Conservation (phyloP, 768 basidiomycete genomes). For the Hypholoma fasciculare region DNA sequence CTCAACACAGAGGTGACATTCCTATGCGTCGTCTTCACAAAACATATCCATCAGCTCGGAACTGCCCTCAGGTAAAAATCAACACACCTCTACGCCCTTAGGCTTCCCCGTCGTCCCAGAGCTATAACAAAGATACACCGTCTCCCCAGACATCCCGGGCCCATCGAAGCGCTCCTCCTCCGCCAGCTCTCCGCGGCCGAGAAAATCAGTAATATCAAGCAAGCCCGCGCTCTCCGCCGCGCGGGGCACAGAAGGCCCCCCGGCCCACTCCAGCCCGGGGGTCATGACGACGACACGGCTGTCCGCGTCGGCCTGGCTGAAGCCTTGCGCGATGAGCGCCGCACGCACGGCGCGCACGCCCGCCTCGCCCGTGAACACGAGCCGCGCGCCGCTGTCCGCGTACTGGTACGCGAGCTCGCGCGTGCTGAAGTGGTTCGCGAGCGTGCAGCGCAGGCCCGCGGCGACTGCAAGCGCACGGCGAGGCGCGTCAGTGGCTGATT, state of each 20-base stretch:
- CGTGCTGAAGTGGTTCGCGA: slow-evolving; percentile 75
- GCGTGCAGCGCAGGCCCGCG: slow-evolving; percentile 66
- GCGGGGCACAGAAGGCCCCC: slow-evolving; percentile 29
- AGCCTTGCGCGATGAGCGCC: slow-evolving; percentile 53
- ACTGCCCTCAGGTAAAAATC: background rate
- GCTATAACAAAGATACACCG: slow-evolving; percentile 64
- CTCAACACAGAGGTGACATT: slow-evolving; percentile 65
- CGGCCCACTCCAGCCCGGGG: slow-evolving; percentile 46
- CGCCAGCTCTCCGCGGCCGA: slow-evolving; percentile 46
- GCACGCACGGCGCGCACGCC: slow-evolving; percentile 53
- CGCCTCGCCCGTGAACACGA: slow-evolving; percentile 65
- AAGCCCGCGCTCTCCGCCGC: slow-evolving; percentile 30
- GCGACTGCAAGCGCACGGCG: slow-evolving; percentile 44
- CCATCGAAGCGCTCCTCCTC: slow-evolving; percentile 59
- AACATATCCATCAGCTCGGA: background rate
- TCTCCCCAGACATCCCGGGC: slow-evolving; percentile 46
- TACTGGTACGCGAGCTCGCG: slow-evolving; percentile 75
- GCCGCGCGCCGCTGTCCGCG: slow-evolving; percentile 58
- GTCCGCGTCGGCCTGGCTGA: slow-evolving; percentile 46
- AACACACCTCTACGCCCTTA: slow-evolving; percentile 60
- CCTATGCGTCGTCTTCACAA: slow-evolving; percentile 53
- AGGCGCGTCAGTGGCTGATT: slow-evolving; percentile 14
- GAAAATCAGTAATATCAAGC: slow-evolving; percentile 46
- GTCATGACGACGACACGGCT: slow-evolving; percentile 59
- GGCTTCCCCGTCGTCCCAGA: slow-evolving; percentile 71